Conservation (phyloP, 176 grass and related monocot species). For the Saccharum officinarum region DNA sequence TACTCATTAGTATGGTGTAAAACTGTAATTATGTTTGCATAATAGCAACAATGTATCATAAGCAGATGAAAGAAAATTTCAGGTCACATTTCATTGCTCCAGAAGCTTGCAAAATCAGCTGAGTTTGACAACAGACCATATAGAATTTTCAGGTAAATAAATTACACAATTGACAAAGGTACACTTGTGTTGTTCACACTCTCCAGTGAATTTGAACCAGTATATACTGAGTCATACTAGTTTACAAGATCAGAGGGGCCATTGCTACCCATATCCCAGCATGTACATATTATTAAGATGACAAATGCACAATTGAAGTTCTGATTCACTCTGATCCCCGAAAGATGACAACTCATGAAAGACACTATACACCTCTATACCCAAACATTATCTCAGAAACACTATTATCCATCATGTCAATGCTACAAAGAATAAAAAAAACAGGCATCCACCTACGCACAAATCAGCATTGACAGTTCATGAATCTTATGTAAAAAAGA, state of each 20-base stretch:
- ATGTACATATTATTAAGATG: background rate
- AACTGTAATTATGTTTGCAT: background rate
- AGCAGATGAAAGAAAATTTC: background rate
- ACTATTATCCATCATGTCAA: background rate
- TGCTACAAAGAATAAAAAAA: background rate
- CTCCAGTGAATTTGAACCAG: background rate
- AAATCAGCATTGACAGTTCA: background rate
- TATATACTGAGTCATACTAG: background rate
- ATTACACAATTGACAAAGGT: background rate
- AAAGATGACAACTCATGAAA: background rate
- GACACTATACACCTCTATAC: background rate
- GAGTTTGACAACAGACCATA: background rate
- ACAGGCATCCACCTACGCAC: background rate
- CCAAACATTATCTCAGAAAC: background rate
- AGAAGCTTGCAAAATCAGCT: background rate
- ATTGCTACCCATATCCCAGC: background rate
- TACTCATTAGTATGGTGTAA: background rate
- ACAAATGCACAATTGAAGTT: background rate
- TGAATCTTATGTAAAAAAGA: background rate
- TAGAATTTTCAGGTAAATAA: background rate
- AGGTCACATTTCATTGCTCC: background rate
- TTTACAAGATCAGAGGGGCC: background rate
- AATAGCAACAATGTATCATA: background rate
- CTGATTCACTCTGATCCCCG: background rate
- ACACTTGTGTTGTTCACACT: background rate